phyloP scores from a whole-genome alignment of 2,329 filamentous ascomycete species.

The Epichloe uncinata region DNA sequence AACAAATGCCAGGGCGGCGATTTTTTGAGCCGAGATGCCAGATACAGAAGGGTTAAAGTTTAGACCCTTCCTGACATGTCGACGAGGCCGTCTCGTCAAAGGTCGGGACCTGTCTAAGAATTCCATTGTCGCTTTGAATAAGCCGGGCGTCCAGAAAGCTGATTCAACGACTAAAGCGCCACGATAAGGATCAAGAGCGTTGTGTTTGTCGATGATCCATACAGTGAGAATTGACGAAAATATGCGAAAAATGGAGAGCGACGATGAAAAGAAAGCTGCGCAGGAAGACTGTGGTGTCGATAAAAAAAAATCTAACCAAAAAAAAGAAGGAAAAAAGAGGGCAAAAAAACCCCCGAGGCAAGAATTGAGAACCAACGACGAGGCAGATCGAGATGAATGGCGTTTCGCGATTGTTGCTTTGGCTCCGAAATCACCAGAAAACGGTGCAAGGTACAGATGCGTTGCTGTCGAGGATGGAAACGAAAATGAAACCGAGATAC shows the following conservation, averaged over 20 bases:
- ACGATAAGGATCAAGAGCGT: background rate
- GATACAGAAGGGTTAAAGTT: background rate
- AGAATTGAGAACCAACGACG: background rate
- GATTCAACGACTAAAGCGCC: background rate
- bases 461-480: background rate
- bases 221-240: background rate
- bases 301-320: constrained; percentile 20
- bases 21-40: background rate
- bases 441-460: background rate
- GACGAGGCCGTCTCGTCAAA: background rate
- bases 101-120: background rate
- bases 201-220: constrained; percentile 2
- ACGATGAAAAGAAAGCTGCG: constrained; percentile 8
- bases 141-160: background rate
- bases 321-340: constrained; percentile 17
- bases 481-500: background rate
- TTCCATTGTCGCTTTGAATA: background rate
- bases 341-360: constrained; percentile 5
- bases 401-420: background rate
- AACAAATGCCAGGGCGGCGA: constrained; percentile 14
- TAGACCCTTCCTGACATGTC: background rate
- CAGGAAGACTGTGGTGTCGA: constrained; percentile 15
- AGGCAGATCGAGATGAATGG: background rate
- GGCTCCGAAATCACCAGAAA: background rate
- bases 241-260: background rate